phyloP scores from a whole-genome alignment of 768 basidiomycete species.

The Boletus rufocinnamomeus region DNA sequence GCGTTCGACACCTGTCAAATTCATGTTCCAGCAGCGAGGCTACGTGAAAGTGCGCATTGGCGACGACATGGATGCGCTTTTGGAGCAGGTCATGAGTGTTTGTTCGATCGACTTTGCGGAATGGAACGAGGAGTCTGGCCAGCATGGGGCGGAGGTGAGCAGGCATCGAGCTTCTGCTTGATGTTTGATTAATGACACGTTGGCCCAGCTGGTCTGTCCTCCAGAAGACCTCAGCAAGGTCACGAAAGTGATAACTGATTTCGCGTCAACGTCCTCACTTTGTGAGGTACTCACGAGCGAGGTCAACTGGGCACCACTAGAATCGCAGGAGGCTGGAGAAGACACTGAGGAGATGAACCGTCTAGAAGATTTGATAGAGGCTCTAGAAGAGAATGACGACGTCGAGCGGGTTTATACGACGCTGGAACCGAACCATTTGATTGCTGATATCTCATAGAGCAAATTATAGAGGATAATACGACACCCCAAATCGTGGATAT shows the following conservation, averaged over 20 bases:
- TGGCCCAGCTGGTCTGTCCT: slow-evolving; percentile 46
- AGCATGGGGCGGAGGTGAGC: slow-evolving; percentile 39
- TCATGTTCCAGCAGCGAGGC: slow-evolving; percentile 62
- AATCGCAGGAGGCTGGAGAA: slow-evolving; percentile 38
- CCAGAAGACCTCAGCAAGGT: slow-evolving; percentile 42
- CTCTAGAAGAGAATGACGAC: slow-evolving; percentile 59
- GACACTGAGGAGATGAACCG: slow-evolving; percentile 39
- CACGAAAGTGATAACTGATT: slow-evolving; percentile 35
- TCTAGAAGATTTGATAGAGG: slow-evolving; percentile 49
- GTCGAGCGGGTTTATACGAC: slow-evolving; percentile 61
- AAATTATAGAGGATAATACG: slow-evolving; percentile 2
- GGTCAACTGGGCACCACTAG: slow-evolving; percentile 55
- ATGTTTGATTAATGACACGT: background rate
- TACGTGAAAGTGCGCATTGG: slow-evolving; percentile 48
- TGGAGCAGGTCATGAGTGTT: slow-evolving; percentile 43
- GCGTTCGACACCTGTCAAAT: slow-evolving; percentile 62
- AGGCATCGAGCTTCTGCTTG: background rate
- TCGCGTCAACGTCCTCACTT: slow-evolving; percentile 28
- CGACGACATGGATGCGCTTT: slow-evolving; percentile 36
- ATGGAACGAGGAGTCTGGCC: slow-evolving; percentile 35
- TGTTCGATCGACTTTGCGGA: slow-evolving; percentile 50
- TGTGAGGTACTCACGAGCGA: slow-evolving; percentile 50
- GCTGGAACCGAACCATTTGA: slow-evolving; percentile 35
- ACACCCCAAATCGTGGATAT: background rate
- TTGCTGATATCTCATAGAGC: slow-evolving; percentile 25